Base-by-base conservation (phyloP, 352 stramenopile genomes). In the Pilasporangium apinafurcum region DNA sequence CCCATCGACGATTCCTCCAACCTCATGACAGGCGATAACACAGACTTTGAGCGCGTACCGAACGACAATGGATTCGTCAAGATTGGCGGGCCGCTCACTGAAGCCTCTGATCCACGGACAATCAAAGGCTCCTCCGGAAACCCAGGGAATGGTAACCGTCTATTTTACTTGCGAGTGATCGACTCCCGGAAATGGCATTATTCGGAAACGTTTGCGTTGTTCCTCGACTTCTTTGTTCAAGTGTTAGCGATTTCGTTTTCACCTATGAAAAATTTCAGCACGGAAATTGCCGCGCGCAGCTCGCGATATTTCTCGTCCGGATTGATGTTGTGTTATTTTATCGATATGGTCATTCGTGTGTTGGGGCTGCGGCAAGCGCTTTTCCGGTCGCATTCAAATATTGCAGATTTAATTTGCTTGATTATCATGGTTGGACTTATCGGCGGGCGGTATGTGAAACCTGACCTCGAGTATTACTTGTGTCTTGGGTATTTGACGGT, bases 121-220 rank as follows among this genome's bases (percentile, higher is more conserved):
- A 75, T 83, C 45, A 91, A 91, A 46, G 53, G 70, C 46, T 37
- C 44, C 13, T 28, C 24, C 24, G 36, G 24, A 16, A 28, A 53
- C 58, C 14, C 27, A 35, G 22, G 53, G 32, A 83, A 72, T 43
- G 68, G 71, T 28, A 68, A 83, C 40, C 80, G 76, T 26, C 62
- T 89, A n/a, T 89, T 89, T 47, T 88, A 70, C 51, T 53, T 92
- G 45, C 83, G 78, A 24, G 67, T 91, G 26, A 84, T 92, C 53
- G 83, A 94, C 57, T 90, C 79, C 41, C 80, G 83, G 58, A 91
- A 90, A 54, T 94, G 83, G 79, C 83, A 94, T 53, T 92, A 94
- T 59, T 77, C 66, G 40, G 78, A 92, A 53, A 86, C 80, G 3
- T 87, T 92, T 37, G 70, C 76, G 50, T 70, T 92, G 21, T 92